Base-by-base conservation (phyloP, 208 protist genomes). In the Porcisia hertigi region DNA sequence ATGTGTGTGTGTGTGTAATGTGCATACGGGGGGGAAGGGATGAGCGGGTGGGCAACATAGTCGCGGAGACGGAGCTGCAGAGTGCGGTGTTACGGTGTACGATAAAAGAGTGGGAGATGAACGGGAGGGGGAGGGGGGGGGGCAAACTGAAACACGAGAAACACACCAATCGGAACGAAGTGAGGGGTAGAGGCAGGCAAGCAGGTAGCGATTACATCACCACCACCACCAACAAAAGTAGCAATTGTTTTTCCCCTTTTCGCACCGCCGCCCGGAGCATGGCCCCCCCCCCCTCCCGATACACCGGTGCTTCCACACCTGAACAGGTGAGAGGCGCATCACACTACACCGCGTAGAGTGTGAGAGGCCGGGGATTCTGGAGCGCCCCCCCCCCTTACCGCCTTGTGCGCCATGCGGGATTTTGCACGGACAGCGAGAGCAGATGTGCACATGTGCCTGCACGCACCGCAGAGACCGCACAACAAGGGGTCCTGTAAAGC, bases 171-270 rank as follows among this genome's bases (percentile, higher is more conserved):
- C 0, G 16, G 47, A 16, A 39, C 14, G 34, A 59, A 3, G 3
- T 30, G 16, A 54, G 69, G 8, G 69, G n/a, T n/a, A 74, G 8
- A 63, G 62, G 47, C 4, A 52, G 73, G 36, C 62, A 53, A 23
- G 5, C 18, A 59, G 63, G 18, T 2, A 47, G 47, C 9, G 5
- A 6, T n/a, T n/a, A n/a, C n/a, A n/a, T n/a, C n/a, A 71, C n/a
- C 1, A 12, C 12, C 47, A 65, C 3, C 16, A 18, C 36, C 47
- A 43, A 9, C 41, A 41, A 18, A n/a, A 39, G 30, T 52, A 7
- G 43, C 4, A 6, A 9, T 12, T 53, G 18, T 53, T 14, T 7
- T 23, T 0, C 43, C 39, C 9, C 36, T 45, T 30, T 49, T 20
- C 16, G 3, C 1, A 12, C 59, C 3, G 16, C 59, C 7, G 16